Conservation (phyloP, 305 asterid species). For the Stenogyne calaminthoides region DNA sequence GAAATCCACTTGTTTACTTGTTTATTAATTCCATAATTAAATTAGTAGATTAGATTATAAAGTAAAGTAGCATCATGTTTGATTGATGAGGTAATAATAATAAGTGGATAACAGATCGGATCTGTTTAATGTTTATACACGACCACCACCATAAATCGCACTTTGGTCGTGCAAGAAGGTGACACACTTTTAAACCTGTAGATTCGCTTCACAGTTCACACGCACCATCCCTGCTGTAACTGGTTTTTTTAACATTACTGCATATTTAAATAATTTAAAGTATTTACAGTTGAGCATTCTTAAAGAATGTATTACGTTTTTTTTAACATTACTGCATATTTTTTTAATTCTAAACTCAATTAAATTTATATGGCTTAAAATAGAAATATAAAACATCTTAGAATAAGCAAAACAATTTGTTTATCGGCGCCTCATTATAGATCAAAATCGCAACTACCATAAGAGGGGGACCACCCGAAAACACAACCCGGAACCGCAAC, state of each 20-base stretch:
- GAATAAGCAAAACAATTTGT: background rate
- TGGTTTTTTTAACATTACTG: too few relatives aligned
- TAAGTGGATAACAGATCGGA: slow-evolving; percentile 48
- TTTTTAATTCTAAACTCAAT: background rate
- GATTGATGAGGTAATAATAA: slow-evolving; percentile 44
- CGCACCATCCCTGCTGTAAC: background rate
- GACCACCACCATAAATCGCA: slow-evolving; percentile 27
- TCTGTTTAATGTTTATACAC: slow-evolving; percentile 32
- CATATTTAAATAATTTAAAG: too few relatives aligned
- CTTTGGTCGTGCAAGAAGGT: slow-evolving; percentile 37
- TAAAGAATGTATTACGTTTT: too few relatives aligned
- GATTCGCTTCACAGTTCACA: background rate
- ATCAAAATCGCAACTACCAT: too few relatives aligned
- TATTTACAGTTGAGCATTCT: too few relatives aligned
- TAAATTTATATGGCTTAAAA: slow-evolving; percentile 3
- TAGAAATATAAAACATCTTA: slow-evolving; percentile 4
- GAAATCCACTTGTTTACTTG: slow-evolving; percentile 29
- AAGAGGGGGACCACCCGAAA: too few relatives aligned
- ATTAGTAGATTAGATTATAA: slow-evolving; percentile 16
- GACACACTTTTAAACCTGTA: slow-evolving; percentile 19
- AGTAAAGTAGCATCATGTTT: slow-evolving; percentile 24
- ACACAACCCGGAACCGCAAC: too few relatives aligned
- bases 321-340: too few relatives aligned
- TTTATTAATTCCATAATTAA: background rate
- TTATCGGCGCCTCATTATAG: background rate